Evolutionary conservation across 208 protist genomes (phyloP), one percentile per base, ranked within the genome.

Genomic region (Trypanosoma brucei): DNA sequence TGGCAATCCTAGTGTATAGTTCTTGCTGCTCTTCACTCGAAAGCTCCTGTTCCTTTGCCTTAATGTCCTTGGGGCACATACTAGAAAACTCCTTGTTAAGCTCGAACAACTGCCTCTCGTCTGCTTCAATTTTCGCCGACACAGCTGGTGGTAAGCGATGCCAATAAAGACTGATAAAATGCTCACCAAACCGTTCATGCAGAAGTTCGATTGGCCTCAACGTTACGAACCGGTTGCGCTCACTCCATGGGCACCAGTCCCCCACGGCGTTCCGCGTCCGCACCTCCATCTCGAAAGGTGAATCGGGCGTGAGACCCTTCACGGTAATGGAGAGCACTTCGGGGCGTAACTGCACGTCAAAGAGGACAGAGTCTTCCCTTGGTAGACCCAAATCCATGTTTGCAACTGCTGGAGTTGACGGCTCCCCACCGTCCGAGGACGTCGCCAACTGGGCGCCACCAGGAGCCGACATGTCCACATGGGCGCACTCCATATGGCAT

Each of bases 111-210:
- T 71, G 61, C 45, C 79, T 65, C 46, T 77, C 68, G 49, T 82
- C 70, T 14, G 46, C 46, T 39, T 72, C 68, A 11, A 82, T 59
- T 22, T 55, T 58, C 30, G 58, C 49, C 45, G 67, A 56, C 46
- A 68, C 48, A 5, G 37, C 56, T 9, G 56, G 59, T 8, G 78
- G 62, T 34, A 71, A 57, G 55, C 92, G 86, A 63, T 89, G 79
- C 89, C 92, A 97, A 61, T 84, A 93, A 30, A 97, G 72, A 66
- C 92, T 93, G 56, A 95, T 92, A 75, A 92, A 97, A 62, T 95
- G 87, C 66, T 97, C 92, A 42, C 88, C 87, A 67, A 95, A 93
- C 49, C 88, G 81, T 62, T 70, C 78, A 55, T 97, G 87, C 42
- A 75, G 71, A 7, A 97, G 84, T 62, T 78, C 67, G 35, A 97